Conservation (phyloP, 2,329 filamentous ascomycete genomes). For the Ceratocystis smalleyi region DNA sequence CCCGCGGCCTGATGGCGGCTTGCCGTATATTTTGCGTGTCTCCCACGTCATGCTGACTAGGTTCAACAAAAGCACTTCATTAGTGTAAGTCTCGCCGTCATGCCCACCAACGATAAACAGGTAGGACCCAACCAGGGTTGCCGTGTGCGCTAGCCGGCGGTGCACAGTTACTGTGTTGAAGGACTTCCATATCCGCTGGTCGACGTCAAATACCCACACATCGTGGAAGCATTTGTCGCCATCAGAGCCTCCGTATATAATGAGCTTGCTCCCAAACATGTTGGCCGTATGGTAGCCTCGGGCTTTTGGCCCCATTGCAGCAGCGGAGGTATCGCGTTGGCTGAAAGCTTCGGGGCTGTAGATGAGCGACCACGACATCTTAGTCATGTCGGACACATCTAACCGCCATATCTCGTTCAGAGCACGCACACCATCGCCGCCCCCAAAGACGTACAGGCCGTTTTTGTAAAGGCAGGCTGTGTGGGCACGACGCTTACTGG, state of each 20-base stretch:
- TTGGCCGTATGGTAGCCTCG: slow-evolving; percentile 58
- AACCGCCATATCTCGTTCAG: slow-evolving; percentile 60
- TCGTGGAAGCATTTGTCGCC: slow-evolving; percentile 58
- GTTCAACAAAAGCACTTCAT: slow-evolving; percentile 53
- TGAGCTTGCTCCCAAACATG: slow-evolving; percentile 56
- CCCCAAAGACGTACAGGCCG: slow-evolving; percentile 57
- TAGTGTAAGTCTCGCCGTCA: slow-evolving; percentile 53
- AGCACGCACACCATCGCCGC: slow-evolving; percentile 53
- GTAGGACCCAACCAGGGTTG: slow-evolving; percentile 54
- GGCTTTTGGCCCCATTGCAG: slow-evolving; percentile 35
- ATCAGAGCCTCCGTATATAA: slow-evolving; percentile 55
- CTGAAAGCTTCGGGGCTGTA: slow-evolving; percentile 31
- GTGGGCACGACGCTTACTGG: slow-evolving; percentile 49
- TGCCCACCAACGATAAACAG: slow-evolving; percentile 56
- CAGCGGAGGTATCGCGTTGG: slow-evolving; percentile 17
- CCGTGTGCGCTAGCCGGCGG: slow-evolving; percentile 50
- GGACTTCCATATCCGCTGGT: slow-evolving; percentile 42
- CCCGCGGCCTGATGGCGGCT: slow-evolving; percentile 45
- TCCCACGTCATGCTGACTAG: slow-evolving; percentile 64
- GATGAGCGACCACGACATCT: slow-evolving; percentile 54
- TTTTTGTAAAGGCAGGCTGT: slow-evolving; percentile 58
- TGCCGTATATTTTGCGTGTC: slow-evolving; percentile 46
- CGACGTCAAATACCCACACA: slow-evolving; percentile 58
- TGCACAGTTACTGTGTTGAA: slow-evolving; percentile 46
- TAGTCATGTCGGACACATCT: slow-evolving; percentile 48